phyloP scores from a whole-genome alignment of 345 rosid species.

The Adansonia digitata region DNA sequence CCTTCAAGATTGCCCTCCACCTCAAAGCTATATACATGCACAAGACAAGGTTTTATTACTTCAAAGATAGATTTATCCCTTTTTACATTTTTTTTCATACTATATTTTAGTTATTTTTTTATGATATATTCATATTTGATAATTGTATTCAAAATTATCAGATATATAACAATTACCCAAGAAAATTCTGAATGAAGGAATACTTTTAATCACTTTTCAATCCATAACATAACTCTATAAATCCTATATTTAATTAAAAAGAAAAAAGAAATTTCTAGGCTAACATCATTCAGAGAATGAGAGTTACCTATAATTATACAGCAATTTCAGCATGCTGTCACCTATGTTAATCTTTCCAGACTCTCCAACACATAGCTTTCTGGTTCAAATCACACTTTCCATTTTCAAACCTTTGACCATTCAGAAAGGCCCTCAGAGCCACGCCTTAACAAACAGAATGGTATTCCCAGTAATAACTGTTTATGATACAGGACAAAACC shows the following conservation, averaged over 20 bases:
- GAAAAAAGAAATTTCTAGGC: slow-evolving; percentile 5
- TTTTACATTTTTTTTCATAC: no score
- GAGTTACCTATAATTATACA: background rate
- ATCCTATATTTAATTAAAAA: background rate
- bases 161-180: no score
- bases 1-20: no score
- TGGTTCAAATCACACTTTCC: slow-evolving; percentile 11
- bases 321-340: slow-evolving; percentile 3
- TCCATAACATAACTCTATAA: background rate
- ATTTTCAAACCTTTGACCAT: slow-evolving; percentile 5
- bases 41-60: no score
- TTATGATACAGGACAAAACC: slow-evolving; percentile 1
- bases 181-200: no score
- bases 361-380: background rate
- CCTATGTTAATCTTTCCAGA: slow-evolving; percentile 10
- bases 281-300: background rate
- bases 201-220: background rate
- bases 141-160: no score
- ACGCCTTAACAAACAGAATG: slow-evolving; percentile 4
- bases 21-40: no score
- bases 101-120: no score
- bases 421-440: background rate
- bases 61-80: no score
- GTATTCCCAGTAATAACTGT: slow-evolving; percentile 12
- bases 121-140: no score